phyloP scores from a whole-genome alignment of 2,329 filamentous ascomycete genomes.

The Clathrospora elynae region DNA sequence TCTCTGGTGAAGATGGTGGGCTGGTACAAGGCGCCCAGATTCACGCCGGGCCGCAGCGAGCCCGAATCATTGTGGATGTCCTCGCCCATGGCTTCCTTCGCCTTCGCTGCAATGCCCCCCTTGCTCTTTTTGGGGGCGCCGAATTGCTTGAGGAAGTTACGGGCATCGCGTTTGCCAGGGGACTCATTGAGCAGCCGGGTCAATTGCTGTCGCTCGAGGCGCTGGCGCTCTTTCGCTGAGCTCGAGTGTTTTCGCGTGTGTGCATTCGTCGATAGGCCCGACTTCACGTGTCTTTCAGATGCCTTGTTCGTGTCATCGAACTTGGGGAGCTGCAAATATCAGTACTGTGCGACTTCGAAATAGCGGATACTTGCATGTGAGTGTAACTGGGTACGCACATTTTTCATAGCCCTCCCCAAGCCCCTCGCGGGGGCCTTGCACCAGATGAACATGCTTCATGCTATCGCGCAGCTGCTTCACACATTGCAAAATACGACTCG shows the following conservation, averaged over 20 bases:
- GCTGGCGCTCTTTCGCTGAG: conserved; percentile 44
- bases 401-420: conserved; percentile 35
- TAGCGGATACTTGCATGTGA: conserved; percentile 17
- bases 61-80: conserved; percentile 39
- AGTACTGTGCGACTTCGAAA: too few species aligned
- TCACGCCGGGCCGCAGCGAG: conserved; percentile 58
- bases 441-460: conserved; percentile 48
- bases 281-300: conserved; percentile 4
- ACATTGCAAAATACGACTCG: conserved; percentile 9
- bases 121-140: conserved; percentile 48
- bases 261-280: conserved; percentile 21
- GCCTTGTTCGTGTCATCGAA: conserved; percentile 27
- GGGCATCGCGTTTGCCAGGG: conserved; percentile 90
- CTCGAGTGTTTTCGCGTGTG: conserved; percentile 31
- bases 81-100: conserved; percentile 24
- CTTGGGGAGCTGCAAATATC: conserved; percentile 24
- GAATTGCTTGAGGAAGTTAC: conserved; percentile 88
- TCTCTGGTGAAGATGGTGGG: conserved; percentile 64
- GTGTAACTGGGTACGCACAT: conserved; percentile 22
- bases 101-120: conserved; percentile 10
- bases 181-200: conserved; percentile 74
- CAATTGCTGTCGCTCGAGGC: conserved; percentile 46
- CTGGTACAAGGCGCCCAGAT: conserved; percentile 65
- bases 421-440: conserved; percentile 43
- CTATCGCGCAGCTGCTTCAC: conserved; percentile 25